These are phyloP conservation scores for Tephrocybe sp. DNA, from an alignment of 768 basidiomycete genomes.

Conservation along the genomic window DNA sequence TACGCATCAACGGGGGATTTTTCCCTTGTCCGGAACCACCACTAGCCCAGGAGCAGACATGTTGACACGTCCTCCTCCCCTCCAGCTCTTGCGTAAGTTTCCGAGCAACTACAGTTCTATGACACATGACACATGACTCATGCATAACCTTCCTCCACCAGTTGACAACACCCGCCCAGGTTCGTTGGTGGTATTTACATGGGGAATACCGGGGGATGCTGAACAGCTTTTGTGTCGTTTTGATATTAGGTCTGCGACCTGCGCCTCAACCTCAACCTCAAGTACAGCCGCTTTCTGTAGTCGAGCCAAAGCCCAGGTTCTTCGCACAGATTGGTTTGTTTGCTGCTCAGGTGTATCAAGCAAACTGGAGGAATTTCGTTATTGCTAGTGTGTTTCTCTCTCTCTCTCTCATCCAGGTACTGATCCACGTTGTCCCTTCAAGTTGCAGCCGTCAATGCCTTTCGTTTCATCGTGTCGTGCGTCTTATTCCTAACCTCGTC, in stretches of 20 bases:
- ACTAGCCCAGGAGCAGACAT: slow-evolving; percentile 30
- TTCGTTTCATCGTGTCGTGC: slow-evolving; percentile 38
- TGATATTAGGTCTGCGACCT: slow-evolving; percentile 8
- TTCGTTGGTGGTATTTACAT: neutral
- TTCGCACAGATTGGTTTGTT: slow-evolving; percentile 28
- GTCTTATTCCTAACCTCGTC: slow-evolving; percentile 13
- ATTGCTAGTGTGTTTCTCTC: slow-evolving; percentile 31
- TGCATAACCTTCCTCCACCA: slow-evolving; percentile 2
- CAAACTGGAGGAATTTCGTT: slow-evolving; percentile 41
- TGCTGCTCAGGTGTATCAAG: slow-evolving; percentile 35
- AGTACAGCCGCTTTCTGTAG: neutral
- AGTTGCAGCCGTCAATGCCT: slow-evolving; percentile 41
- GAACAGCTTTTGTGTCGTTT: no score
- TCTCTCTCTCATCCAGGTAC: neutral
- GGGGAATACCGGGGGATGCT: neutral
- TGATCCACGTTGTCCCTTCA: neutral
- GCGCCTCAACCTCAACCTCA: neutral
- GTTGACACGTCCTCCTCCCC: slow-evolving; percentile 41
- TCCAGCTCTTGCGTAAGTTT: slow-evolving; percentile 39
- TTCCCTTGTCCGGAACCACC: slow-evolving; percentile 42
- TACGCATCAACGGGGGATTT: slow-evolving; percentile 9
- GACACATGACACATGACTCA: neutral
- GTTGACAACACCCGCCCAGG: slow-evolving; percentile 36
- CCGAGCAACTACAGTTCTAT: neutral
- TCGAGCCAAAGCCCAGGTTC: slow-evolving; percentile 2